Percentiles rank a stretch among this genome's conserved stretches.
Conservation (phyloP, 2,329 filamentous ascomycete species). For the Blastomyces emzantsi region DNA sequence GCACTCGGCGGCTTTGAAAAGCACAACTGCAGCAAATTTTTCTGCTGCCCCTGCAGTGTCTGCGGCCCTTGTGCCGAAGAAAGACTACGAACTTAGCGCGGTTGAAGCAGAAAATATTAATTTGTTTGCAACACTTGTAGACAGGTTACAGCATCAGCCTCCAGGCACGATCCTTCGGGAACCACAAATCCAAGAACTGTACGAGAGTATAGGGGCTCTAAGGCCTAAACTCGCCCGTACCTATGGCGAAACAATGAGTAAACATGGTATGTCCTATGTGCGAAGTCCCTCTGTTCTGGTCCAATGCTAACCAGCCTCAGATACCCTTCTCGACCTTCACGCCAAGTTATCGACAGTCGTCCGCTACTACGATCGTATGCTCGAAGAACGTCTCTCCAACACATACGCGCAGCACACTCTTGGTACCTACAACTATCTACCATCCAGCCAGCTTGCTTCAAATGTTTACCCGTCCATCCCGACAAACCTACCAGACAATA, state of each 20-base stretch:
- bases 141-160: slow-evolving; percentile 87
- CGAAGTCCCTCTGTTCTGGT: background rate
- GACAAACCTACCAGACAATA: slow-evolving; percentile 40
- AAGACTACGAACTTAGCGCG: slow-evolving; percentile 86
- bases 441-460: slow-evolving; percentile 43
- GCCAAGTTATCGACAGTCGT: slow-evolving; percentile 94
- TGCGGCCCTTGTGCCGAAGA: slow-evolving; percentile 57
- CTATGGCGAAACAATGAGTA: slow-evolving; percentile 99
- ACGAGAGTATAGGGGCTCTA: slow-evolving; percentile 90
- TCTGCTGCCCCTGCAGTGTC: slow-evolving; percentile 42
- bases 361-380: slow-evolving; percentile 94
- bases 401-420: slow-evolving; percentile 78
- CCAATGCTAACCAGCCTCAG: slow-evolving; percentile 38
- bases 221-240: slow-evolving; percentile 89
- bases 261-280: slow-evolving; percentile 61
- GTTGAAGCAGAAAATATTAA: slow-evolving; percentile 98
- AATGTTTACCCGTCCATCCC: slow-evolving; percentile 65
- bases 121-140: slow-evolving; percentile 85
- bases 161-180: slow-evolving; percentile 94
- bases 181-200: slow-evolving; percentile 95
- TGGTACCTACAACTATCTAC: slow-evolving; percentile 47
- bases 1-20: slow-evolving; percentile 73
- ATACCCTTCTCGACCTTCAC: slow-evolving; percentile 87
- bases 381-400: slow-evolving; percentile 87
- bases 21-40: slow-evolving; percentile 55